These are phyloP conservation scores for Alternaria panax DNA, from an alignment of 2,329 filamentous ascomycete genomes.

Conservation along the genomic window DNA sequence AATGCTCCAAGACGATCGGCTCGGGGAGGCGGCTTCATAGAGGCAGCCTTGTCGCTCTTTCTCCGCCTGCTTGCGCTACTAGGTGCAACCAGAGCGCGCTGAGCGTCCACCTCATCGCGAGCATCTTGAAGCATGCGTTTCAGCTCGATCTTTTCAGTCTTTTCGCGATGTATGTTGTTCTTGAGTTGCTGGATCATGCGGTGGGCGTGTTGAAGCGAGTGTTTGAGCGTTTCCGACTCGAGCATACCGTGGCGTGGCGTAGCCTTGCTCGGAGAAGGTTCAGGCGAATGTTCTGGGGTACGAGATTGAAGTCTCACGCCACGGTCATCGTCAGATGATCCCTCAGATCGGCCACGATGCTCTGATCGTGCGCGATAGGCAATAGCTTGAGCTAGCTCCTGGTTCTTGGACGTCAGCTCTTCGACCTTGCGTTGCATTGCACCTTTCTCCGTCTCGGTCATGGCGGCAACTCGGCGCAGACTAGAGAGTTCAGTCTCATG, in stretches of 20 bases:
- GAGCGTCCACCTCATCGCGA: conserved; percentile 84
- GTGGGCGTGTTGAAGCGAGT: conserved; percentile 91
- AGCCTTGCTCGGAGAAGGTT: conserved; percentile 86
- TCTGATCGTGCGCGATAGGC: conserved; percentile 73
- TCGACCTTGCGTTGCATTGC: conserved; percentile 84
- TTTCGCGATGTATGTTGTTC: conserved; percentile 94
- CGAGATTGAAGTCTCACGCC: conserved; percentile 65
- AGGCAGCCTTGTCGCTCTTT: conserved; percentile 63
- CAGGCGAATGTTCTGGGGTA: conserved; percentile 89
- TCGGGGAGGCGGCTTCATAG: conserved; percentile 80
- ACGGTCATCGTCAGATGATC: conserved; percentile 50
- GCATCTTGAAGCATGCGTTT: conserved; percentile 95
- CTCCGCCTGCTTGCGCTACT: conserved; percentile 62
- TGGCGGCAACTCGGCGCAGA: conserved; percentile 78
- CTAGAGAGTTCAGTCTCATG: conserved; percentile 89
- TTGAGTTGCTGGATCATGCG: conserved; percentile 96
- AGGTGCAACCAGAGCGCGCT: conserved; percentile 59
- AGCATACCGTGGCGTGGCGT: conserved; percentile 89
- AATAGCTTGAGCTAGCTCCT: conserved; percentile 86
- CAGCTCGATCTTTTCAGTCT: conserved; percentile 97
- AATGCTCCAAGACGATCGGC: conserved; percentile 77
- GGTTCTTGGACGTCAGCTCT: conserved; percentile 86
- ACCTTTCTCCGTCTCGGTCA: conserved; percentile 80
- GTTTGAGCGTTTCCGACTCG: conserved; percentile 95
- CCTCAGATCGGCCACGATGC: conserved; percentile 68